Conservation (phyloP, 768 basidiomycete genomes). For the Lactifluus piperatus region DNA sequence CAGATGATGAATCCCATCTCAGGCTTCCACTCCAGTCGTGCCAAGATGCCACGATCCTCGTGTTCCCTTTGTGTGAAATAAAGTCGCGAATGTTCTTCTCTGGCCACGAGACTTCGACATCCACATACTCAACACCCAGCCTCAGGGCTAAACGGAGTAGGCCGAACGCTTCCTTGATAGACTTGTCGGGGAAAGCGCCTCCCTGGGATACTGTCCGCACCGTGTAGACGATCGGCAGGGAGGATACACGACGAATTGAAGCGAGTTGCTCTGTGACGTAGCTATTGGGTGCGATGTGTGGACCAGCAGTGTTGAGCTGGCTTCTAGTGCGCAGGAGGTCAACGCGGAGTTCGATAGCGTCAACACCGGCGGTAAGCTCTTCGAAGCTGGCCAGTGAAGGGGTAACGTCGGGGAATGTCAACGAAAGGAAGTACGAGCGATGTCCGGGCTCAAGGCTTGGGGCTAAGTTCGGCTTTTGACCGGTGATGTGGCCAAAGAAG, state of each 20-base stretch:
- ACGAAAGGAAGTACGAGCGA: constrained; percentile 85
- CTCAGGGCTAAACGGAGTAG: constrained; percentile 73
- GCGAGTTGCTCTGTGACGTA: constrained; percentile 82
- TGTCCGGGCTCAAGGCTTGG: constrained; percentile 41
- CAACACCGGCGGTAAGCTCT: constrained; percentile 71
- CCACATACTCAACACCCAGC: constrained; percentile 85
- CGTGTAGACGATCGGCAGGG: constrained; percentile 87
- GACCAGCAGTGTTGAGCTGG: constrained; percentile 38
- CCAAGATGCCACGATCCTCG: constrained; percentile 86
- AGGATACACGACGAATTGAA: constrained; percentile 62
- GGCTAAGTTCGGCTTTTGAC: constrained; percentile 55
- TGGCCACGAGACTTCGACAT: constrained; percentile 78
- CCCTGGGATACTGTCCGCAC: constrained; percentile 85
- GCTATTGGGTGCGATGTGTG: constrained; percentile 50
- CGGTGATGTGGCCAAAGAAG: constrained; percentile 87
- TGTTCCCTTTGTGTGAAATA: constrained; percentile 51
- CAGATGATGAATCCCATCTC: constrained; percentile 64
- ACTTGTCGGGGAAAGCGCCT: constrained; percentile 80
- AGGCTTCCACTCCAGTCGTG: constrained; percentile 88
- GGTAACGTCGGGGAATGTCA: constrained; percentile 85
- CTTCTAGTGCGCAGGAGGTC: constrained; percentile 64
- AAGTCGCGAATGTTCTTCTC: constrained; percentile 53
- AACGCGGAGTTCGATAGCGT: constrained; percentile 90
- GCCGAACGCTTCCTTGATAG: constrained; percentile 59
- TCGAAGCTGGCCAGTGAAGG: constrained; percentile 61